These are phyloP conservation scores for Clitopilus hobsonii DNA, from an alignment of 768 basidiomycete genomes.

Conservation along the genomic window DNA sequence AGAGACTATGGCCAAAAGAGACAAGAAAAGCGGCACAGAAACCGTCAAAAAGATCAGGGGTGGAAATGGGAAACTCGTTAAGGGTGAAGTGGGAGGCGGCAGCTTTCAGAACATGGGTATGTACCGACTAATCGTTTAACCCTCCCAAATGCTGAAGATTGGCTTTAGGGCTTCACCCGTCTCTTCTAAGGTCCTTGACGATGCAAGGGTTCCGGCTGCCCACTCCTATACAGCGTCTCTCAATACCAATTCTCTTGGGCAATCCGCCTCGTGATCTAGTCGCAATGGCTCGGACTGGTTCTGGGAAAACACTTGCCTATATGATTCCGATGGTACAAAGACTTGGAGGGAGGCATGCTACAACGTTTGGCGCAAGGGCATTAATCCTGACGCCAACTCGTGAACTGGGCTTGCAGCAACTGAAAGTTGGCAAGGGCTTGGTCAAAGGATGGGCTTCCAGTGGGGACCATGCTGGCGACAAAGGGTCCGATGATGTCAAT, in stretches of 20 bases:
- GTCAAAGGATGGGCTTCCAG: slow-evolving; percentile 68
- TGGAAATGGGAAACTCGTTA: slow-evolving; percentile 61
- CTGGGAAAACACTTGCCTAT: slow-evolving; percentile 96
- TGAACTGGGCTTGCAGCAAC: slow-evolving; percentile 89
- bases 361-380: slow-evolving; percentile 79
- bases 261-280: slow-evolving; percentile 90
- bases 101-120: slow-evolving; percentile 96
- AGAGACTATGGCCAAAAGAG: slow-evolving; percentile 63
- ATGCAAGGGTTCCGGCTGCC: slow-evolving; percentile 93
- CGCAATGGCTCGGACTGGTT: slow-evolving; percentile 98
- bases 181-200: slow-evolving; percentile 77
- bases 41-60: slow-evolving; percentile 69
- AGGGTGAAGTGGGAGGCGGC: slow-evolving; percentile 84
- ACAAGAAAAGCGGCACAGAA: slow-evolving; percentile 72
- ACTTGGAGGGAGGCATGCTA: slow-evolving; percentile 75
- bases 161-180: slow-evolving; percentile 70
- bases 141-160: slow-evolving; percentile 3
- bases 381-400: slow-evolving; percentile 89
- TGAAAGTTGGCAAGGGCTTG: slow-evolving; percentile 95
- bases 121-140: slow-evolving; percentile 18
- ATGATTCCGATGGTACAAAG: slow-evolving; percentile 89
- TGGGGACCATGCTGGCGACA: slow-evolving; percentile 74
- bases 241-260: slow-evolving; percentile 81
- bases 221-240: slow-evolving; percentile 91
- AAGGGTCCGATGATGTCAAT: slow-evolving; percentile 46